Evolutionary conservation across 192 early-diverging fungal species (phyloP), one percentile per base, ranked within the genome.

Genomic region (Linnemannia schmuckeri): DNA sequence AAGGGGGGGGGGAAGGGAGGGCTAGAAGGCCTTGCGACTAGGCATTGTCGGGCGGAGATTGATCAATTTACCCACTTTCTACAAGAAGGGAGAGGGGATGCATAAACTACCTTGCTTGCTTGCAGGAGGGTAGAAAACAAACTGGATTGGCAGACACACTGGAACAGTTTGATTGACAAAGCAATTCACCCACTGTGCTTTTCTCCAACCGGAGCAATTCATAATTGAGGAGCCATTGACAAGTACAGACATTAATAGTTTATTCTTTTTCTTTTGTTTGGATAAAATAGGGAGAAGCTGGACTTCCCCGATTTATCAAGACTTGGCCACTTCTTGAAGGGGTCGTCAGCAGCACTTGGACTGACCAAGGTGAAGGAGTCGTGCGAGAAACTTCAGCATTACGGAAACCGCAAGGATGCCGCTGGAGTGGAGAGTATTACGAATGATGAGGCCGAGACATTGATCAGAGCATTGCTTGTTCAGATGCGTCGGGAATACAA

Each of bases 311-410:
- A 94, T 75, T 91, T 98, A 17, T 97, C 96, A 24, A 91, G 94
- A 57, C 90, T 97, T 55, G 97, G 97, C 5, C 97, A 99, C 79
- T 99, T 97, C 79, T 89, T 98, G 70, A 99, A 99, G 78, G 97
- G 97, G 33, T 95, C 94, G 77, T 97, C 97, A 5, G 96, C 96
- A 18, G 95, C 96, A 8, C 90, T 99, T 49, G 97, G 97, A 22
- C 88, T 97, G 52, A 94, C 89, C 49, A 95, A 94, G 87, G 96
- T 99, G 35, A 94, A 94, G 70, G 93, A 91, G 55, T 93, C 94
- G 44, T 99, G 97, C 85, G 97, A 97, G 86, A 93, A 95, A 61
- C 96, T 99, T 63, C 97, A 99, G 89, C 93, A 96, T 81, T 92
- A 93, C 83, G 97, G 96, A 42, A 95, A 96, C 75, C 79, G 85